A percentile compares a stretch with the other conserved stretches of the same genome.
Evolutionary conservation across 495 filamentous ascomycete species (phyloP).

Genomic region (Massariosphaeria phaeospora): DNA sequence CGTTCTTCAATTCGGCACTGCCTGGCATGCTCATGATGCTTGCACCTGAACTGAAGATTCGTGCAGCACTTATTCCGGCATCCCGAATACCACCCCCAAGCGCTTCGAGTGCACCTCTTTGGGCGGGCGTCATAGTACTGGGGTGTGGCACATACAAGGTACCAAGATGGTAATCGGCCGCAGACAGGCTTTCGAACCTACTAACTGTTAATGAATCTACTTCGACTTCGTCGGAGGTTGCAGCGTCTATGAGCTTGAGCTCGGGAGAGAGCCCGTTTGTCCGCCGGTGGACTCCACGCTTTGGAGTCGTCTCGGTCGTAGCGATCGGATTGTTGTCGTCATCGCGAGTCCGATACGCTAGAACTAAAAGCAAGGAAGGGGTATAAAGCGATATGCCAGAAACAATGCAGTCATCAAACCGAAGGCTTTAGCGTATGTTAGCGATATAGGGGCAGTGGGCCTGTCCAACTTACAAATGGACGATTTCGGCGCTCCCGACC

Average conservation of each 20-base stretch:
- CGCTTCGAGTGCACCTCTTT: slow-evolving; percentile 65
- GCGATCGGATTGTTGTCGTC: slow-evolving; percentile 54
- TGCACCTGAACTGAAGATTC: slow-evolving; percentile 79
- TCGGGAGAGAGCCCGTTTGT: slow-evolving; percentile 79
- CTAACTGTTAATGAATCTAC: slow-evolving; percentile 77
- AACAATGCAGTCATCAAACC: slow-evolving; percentile 85
- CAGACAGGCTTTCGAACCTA: slow-evolving; percentile 78
- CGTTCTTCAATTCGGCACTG: slow-evolving; percentile 44
- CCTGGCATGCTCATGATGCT: slow-evolving; percentile 61
- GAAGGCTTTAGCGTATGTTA: slow-evolving; percentile 58
- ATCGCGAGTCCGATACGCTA: slow-evolving; percentile 75
- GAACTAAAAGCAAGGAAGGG: slow-evolving; percentile 78
- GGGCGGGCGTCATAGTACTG: slow-evolving; percentile 52
- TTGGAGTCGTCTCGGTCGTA: slow-evolving; percentile 49
- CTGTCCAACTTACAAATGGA: slow-evolving; percentile 69
- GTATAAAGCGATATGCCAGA: slow-evolving; percentile 96
- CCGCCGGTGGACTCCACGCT: slow-evolving; percentile 58
- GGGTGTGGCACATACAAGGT: slow-evolving; percentile 70
- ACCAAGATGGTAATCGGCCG: slow-evolving; percentile 86
- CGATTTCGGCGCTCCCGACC: slow-evolving; percentile 77
- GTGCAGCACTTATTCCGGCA: slow-evolving; percentile 74
- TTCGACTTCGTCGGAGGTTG: slow-evolving; percentile 67
- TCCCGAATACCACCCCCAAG: slow-evolving; percentile 66
- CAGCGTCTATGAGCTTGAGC: slow-evolving; percentile 81
- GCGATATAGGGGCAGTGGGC: background rate